phyloP scores from a whole-genome alignment of 2,329 filamentous ascomycete genomes.

The Juglanconis oblonga region DNA sequence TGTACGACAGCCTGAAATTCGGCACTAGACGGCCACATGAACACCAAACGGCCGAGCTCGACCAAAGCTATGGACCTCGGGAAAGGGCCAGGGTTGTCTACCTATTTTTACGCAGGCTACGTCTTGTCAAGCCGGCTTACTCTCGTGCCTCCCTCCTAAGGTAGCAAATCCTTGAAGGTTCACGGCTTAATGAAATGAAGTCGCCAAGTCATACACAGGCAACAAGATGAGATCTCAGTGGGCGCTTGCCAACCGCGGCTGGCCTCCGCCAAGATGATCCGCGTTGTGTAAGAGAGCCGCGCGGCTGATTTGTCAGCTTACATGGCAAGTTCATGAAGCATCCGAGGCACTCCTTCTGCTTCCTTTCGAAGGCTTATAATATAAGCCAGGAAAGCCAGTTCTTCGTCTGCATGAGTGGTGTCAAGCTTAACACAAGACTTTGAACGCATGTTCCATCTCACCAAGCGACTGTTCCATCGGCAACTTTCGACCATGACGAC shows the following conservation, averaged over 20 bases:
- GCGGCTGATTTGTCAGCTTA: slow-evolving; percentile 11
- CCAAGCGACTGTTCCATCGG: slow-evolving; percentile 4
- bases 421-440: background rate
- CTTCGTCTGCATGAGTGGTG: background rate
- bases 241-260: slow-evolving; percentile 3
- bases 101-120: too few species aligned
- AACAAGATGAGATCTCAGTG: background rate
- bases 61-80: too few species aligned
- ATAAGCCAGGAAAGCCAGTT: background rate
- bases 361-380: background rate
- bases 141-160: too few species aligned
- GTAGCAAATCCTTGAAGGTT: too few species aligned
- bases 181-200: too few species aligned
- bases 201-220: too few species aligned
- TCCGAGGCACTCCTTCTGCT: background rate
- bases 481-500: slow-evolving; percentile 58
- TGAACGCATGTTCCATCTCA: slow-evolving; percentile 2
- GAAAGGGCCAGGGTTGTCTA: too few species aligned
- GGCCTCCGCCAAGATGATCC: background rate
- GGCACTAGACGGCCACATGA: too few species aligned
- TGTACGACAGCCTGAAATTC: too few species aligned
- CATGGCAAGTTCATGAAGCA: background rate
- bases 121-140: too few species aligned
- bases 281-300: background rate
- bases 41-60: too few species aligned